Percentiles rank a stretch among this genome's conserved stretches.
These are phyloP conservation scores for Elongisporangium prolatum DNA, from an alignment of 352 stramenopile species.

Conservation along the genomic window DNA sequence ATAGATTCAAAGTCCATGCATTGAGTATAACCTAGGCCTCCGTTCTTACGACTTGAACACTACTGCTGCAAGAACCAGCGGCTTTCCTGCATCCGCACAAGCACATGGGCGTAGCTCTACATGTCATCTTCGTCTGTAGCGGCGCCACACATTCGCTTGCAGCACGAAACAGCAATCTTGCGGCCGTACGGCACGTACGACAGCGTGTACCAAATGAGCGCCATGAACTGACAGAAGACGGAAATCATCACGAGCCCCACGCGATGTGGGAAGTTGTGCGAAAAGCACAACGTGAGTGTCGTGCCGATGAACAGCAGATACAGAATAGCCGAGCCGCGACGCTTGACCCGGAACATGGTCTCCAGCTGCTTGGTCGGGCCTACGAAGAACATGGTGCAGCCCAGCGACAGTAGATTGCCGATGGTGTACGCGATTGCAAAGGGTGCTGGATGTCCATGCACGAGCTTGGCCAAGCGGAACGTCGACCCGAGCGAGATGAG, in stretches of 20 bases:
- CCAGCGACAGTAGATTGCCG: constrained; percentile 79
- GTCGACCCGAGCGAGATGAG: constrained; percentile 80
- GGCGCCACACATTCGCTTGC: constrained; percentile 52
- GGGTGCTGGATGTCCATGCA: constrained; percentile 68
- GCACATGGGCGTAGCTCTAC: constrained; percentile 12
- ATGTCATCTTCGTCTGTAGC: constrained; percentile 45
- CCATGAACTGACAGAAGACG: constrained; percentile 70
- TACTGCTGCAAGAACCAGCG: too few species aligned
- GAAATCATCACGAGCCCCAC: constrained; percentile 66
- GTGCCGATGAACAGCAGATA: constrained; percentile 80
- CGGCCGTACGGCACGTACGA: constrained; percentile 88
- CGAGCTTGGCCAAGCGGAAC: constrained; percentile 69
- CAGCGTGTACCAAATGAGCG: constrained; percentile 83
- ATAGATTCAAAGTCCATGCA: too few species aligned
- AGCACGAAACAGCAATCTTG: constrained; percentile 56
- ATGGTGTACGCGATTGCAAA: constrained; percentile 86
- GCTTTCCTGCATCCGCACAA: too few species aligned
- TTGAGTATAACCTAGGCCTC: too few species aligned
- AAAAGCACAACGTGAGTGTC: constrained; percentile 77
- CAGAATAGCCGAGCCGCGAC: constrained; percentile 53
- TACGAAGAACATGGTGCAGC: constrained; percentile 83
- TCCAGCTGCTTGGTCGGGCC: constrained; percentile 76
- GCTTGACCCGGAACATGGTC: constrained; percentile 82
- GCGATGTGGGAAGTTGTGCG: constrained; percentile 58
- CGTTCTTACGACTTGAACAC: too few species aligned